Evolutionary conservation across 1,139 yeast species (phyloP), one percentile per base, ranked within the genome.

Genomic region (Hyphopichia burtonii): DNA sequence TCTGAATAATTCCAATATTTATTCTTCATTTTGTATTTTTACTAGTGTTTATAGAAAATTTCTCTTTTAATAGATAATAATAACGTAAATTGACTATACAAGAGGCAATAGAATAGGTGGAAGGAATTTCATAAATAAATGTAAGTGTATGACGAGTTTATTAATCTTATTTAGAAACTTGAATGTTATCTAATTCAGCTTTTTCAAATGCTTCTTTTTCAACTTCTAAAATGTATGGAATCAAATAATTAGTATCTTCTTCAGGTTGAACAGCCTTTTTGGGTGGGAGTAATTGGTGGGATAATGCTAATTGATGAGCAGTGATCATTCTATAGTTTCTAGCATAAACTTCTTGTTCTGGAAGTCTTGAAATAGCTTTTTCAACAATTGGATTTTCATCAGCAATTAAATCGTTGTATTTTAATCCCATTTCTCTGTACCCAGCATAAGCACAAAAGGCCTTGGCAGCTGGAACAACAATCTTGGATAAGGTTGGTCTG

Each of bases 131-230:
- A n/a, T n/a, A n/a, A n/a, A n/a, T 31, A 19, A 14, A 14, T 31
- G 11, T 31, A 27, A n/a, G n/a, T 27, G 12, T 6, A 27, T 27
- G n/a, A 27, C 15, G 12, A 14, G 31, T 27, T 7, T 14, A 30
- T 30, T n/a, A 10, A 11, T 17, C 20, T 40, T 41, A 42, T 35
- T 44, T 41, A 44, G 55, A 48, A 42, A 77, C 71, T 53, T 71
- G 70, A 49, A 89, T 76, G 76, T 87, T 86, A 76, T 91, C 96
- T 61, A 93, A 81, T 63, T 86, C 95, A 50, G 78, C 82, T 73
- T 86, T 88, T 76, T 91, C 99, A 54, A 80, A 76, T 41, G 84
- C 86, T 68, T 89, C 97, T 61, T 89, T 90, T 74, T 91, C 98
- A 49, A 94, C 95, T 74, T 91, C 97, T 63, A 91, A 79, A 51